phyloP scores from a whole-genome alignment of 1,139 yeast genomes.

The Citeromyces hawaiiensis region DNA sequence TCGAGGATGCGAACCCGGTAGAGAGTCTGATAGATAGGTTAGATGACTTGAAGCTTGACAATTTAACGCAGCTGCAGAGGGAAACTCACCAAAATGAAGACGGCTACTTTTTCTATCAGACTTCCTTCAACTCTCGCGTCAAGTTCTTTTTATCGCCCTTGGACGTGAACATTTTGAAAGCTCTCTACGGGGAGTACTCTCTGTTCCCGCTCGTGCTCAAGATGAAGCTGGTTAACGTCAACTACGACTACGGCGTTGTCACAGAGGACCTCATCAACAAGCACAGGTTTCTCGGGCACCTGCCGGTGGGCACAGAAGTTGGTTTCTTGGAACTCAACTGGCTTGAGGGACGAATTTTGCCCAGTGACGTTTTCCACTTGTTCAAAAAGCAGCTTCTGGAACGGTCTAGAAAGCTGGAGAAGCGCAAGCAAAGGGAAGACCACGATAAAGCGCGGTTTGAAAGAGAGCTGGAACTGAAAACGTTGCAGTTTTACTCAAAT shows the following conservation, averaged over 20 bases:
- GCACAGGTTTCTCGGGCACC: slow-evolving; percentile 64
- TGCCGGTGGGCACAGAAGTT: slow-evolving; percentile 76
- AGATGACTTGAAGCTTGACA: slow-evolving; percentile 14
- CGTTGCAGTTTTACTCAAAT: slow-evolving; percentile 39
- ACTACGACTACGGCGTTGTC: slow-evolving; percentile 40
- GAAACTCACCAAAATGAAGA: slow-evolving; percentile 7
- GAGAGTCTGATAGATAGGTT: slow-evolving; percentile 9
- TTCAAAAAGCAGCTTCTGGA: slow-evolving; percentile 50
- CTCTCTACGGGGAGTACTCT: slow-evolving; percentile 46
- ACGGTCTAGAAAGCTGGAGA: slow-evolving; percentile 39
- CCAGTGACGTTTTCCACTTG: slow-evolving; percentile 38
- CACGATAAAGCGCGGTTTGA: slow-evolving; percentile 47
- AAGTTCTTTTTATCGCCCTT: slow-evolving; percentile 63
- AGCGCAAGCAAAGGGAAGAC: slow-evolving; percentile 54
- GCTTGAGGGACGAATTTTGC: slow-evolving; percentile 28
- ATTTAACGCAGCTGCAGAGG: slow-evolving; percentile 10
- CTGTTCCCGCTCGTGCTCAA: slow-evolving; percentile 54
- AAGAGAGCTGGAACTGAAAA: slow-evolving; percentile 44
- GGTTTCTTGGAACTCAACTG: slow-evolving; percentile 85
- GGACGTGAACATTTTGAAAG: slow-evolving; percentile 61
- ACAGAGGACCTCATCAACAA: slow-evolving; percentile 41
- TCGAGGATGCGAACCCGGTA: slow-evolving; percentile 2
- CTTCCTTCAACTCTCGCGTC: slow-evolving; percentile 55
- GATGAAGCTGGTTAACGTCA: slow-evolving; percentile 57
- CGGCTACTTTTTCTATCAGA: slow-evolving; percentile 52